phyloP scores from a whole-genome alignment of 2,329 filamentous ascomycete genomes.

The Chaetomium olivaceum region DNA sequence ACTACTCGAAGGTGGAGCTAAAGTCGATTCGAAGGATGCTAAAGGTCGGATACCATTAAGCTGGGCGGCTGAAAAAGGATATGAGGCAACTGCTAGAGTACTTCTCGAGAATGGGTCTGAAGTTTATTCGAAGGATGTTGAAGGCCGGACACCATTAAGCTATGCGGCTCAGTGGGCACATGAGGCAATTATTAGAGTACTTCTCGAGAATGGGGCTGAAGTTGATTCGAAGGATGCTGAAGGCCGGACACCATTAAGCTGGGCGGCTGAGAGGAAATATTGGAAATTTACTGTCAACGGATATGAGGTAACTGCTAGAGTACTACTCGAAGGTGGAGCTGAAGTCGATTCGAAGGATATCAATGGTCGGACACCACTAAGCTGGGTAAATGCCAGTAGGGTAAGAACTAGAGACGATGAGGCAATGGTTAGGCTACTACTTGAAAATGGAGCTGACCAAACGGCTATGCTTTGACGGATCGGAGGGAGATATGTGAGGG shows the following conservation, averaged over 20 bases:
- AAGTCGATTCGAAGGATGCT: neutral
- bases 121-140: neutral
- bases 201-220: neutral
- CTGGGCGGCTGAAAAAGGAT: neutral
- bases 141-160: neutral
- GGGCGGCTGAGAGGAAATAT: too few species aligned
- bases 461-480: too few species aligned
- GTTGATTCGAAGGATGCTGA: neutral
- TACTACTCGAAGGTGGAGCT: neutral
- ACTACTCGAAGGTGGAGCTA: neutral
- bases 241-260: neutral
- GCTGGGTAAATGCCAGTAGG: too few species aligned
- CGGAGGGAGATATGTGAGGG: too few species aligned
- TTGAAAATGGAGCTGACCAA: too few species aligned
- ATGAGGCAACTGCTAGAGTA: neutral
- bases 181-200: neutral
- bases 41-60: neutral
- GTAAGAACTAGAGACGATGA: too few species aligned
- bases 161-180: neutral
- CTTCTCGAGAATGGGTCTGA: neutral
- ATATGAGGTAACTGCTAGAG: neutral
- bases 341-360: neutral
- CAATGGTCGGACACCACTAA: neutral
- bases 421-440: too few species aligned
- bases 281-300: too few species aligned